Evolutionary conservation across 164 flowering plant genomes (phyloP), one percentile per base, ranked within the genome.

Genomic region (Dillenia suffruticosa): DNA sequence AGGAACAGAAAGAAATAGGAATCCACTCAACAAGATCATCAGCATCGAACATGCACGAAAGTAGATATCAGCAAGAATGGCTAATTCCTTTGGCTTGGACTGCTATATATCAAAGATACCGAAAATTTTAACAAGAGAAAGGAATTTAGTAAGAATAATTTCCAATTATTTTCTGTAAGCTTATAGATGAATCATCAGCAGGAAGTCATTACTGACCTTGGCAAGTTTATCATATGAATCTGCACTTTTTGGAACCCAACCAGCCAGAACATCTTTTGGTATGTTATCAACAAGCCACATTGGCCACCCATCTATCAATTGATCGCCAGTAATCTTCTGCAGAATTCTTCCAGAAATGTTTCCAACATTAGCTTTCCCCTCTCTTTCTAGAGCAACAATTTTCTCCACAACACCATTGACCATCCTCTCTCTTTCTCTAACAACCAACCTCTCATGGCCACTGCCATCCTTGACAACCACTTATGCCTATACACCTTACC

Each of bases 231-330:
- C 81, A 56, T 81, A 88, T 16, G 86, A 71, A 1, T 88, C 91
- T 0, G 84, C 91, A 49, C 89, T 86, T 62, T 68, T 86, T 0
- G 85, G 88, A 46, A 74, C 76, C 66, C 86, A 70, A 58, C 85
- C 86, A 43, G 67, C 75, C 46, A 88, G 77, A 51, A 70, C 80
- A 14, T 81, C 68, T 40, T 45, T 68, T 4, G 87, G 84, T 45
- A 88, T 56, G 59, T 88, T 88, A 67, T 81, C 84, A 17, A 62
- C 63, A 0, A 84, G 80, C 96, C 92, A 86, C 51, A 78, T 77
- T 1, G 92, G 95, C 88, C 91, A 88, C 15, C 90, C 87, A 69
- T 74, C 74, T 8, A 76, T 76, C 14, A 77, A 19, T 16, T 77
- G 82, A 45, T 72, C 81, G 4, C 54, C 75, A 15, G 24, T 70